Evolutionary conservation across 495 filamentous ascomycete species (phyloP).

Genomic region (Bacidia rubella): DNA sequence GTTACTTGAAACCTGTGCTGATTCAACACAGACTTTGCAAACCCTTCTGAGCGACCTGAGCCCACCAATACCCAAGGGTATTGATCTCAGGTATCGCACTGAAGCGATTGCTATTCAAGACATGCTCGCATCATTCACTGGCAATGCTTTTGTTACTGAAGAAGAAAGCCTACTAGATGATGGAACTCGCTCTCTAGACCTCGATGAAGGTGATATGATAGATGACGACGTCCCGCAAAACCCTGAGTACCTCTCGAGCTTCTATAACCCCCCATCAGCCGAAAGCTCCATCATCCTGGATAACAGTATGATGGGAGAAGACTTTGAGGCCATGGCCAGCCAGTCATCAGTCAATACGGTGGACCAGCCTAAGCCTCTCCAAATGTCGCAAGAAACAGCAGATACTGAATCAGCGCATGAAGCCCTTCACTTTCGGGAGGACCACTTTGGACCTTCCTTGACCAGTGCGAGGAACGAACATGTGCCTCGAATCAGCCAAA

Average conservation of each 20-base stretch:
- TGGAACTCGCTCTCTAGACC: conserved; percentile 6
- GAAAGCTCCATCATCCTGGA: conserved; percentile 30
- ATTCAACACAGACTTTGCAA: conserved; percentile 90
- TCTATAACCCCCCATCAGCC: conserved; percentile 34
- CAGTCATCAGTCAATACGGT: conserved; percentile 33
- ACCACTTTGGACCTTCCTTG: conserved; percentile 59
- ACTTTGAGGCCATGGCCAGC: conserved; percentile 25
- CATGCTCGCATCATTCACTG: conserved; percentile 78
- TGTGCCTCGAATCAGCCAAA: conserved; percentile 27
- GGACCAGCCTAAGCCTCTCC: conserved; percentile 44
- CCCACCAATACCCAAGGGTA: conserved; percentile 68
- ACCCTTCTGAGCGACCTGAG: conserved; percentile 65
- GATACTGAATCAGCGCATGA: conserved; percentile 36
- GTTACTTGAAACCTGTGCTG: conserved; percentile 87
- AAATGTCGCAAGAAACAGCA: conserved; percentile 48
- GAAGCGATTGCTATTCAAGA: conserved; percentile 74
- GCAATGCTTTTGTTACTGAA: conserved; percentile 55
- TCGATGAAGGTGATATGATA: conserved; percentile 25
- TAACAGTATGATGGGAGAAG: conserved; percentile 33
- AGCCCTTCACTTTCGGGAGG: conserved; percentile 55
- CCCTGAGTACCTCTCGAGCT: conserved; percentile 50
- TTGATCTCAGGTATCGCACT: conserved; percentile 73
- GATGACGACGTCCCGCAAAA: conserved; percentile 37
- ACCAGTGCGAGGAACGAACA: conserved; percentile 54
- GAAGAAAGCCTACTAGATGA: conserved; percentile 4